These are phyloP conservation scores for Ustilago trichophora DNA, from an alignment of 1,284 basidiomycete species.

Conservation along the genomic window DNA sequence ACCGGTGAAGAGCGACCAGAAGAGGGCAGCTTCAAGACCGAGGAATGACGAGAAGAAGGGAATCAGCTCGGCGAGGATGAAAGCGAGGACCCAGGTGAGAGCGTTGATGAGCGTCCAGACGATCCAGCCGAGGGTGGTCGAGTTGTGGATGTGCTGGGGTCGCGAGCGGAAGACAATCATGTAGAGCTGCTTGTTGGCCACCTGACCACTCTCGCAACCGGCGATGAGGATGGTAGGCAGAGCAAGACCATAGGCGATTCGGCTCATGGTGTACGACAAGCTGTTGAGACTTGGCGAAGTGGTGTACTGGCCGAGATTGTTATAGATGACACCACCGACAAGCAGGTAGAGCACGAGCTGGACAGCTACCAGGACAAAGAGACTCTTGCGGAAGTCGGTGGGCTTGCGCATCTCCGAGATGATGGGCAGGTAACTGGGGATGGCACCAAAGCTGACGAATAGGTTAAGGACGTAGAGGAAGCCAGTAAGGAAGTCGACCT, in stretches of 20 bases:
- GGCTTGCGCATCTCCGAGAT: slow-evolving; percentile 61
- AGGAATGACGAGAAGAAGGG: slow-evolving; percentile 57
- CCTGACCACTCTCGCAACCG: slow-evolving; percentile 56
- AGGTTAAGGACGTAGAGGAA: slow-evolving; percentile 53
- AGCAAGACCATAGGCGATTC: slow-evolving; percentile 58
- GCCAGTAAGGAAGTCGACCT: slow-evolving; percentile 51
- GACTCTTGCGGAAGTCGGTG: slow-evolving; percentile 48
- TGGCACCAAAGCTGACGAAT: slow-evolving; percentile 54
- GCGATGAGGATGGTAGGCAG: slow-evolving; percentile 60
- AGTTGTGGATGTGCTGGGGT: slow-evolving; percentile 47
- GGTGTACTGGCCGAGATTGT: slow-evolving; percentile 59
- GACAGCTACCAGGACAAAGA: slow-evolving; percentile 38
- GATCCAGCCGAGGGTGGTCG: slow-evolving; percentile 43
- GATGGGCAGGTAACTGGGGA: slow-evolving; percentile 55
- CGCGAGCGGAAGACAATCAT: slow-evolving; percentile 49
- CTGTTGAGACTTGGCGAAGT: slow-evolving; percentile 58
- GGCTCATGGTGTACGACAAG: slow-evolving; percentile 37
- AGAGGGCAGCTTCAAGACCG: slow-evolving; percentile 51
- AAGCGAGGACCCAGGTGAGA: slow-evolving; percentile 52
- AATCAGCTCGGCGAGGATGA: slow-evolving; percentile 54
- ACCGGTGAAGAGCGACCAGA: slow-evolving; percentile 56
- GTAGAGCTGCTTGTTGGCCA: slow-evolving; percentile 54
- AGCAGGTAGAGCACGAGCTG: slow-evolving; percentile 59
- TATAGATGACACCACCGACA: slow-evolving; percentile 59
- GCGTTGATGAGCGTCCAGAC: slow-evolving; percentile 55